Evolutionary conservation across 768 basidiomycete species (phyloP), one percentile per base, ranked within the genome.

Genomic region (Hysterangium stoloniferum): DNA sequence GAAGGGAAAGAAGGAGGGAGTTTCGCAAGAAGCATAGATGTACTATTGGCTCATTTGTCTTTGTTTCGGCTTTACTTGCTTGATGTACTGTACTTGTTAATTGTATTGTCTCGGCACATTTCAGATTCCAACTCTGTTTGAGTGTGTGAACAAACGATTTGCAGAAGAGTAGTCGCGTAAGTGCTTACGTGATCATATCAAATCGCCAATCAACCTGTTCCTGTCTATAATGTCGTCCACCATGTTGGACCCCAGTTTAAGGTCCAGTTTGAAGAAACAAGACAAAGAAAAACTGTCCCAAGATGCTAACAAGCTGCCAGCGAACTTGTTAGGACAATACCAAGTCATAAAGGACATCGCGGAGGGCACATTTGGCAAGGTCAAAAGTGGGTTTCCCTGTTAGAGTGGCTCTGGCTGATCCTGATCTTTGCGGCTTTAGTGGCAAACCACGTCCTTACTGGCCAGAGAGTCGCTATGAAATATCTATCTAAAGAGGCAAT

Each of bases 291-390:
- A 45, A 33, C 7, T 5, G 11, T 45, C 44, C 6, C 20, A n/a
- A n/a, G n/a, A n/a, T n/a, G n/a, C n/a, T n/a, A n/a, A n/a, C n/a
- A n/a, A n/a, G n/a, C n/a, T n/a, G n/a, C n/a, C n/a, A n/a, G n/a
- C 44, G 33, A 19, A 15, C 29, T 31, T 7, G 70, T 80, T 96
- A 28, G 93, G 95, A 38, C 87, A 94, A 71, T 97, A 97, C 68
- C 86, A 79, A 35, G 80, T 98, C 52, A 78, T 84, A 48, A 68
- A 79, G 52, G 92, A 94, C 57, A 86, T 97, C 53, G 95, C 94
- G 17, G 92, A 94, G 57, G 96, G 96, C 3, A 95, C 91, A 9
- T 99, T 98, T 71, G 96, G 95, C 49, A 97, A 96, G 70, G 96
- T 99, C 64, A 98, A 97, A 76, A 89, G 95, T 96, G 67, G 66